Conservation (phyloP, 108 stramenopile species). For the Fragilariopsis cylindrus region DNA sequence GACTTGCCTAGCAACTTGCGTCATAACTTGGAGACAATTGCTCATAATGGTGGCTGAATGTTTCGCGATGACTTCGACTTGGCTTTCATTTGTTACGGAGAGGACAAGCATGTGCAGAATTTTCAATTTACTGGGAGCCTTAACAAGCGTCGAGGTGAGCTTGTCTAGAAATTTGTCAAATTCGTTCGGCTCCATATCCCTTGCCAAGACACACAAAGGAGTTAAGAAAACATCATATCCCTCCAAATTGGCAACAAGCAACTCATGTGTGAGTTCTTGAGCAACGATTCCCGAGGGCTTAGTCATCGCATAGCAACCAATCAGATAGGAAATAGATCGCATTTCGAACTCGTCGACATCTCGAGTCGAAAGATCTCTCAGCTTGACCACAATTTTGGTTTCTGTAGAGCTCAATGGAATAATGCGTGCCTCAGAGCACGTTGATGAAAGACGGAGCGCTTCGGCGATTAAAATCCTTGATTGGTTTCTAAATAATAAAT, state of each 20-base stretch:
- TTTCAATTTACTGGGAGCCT: constrained; percentile 1
- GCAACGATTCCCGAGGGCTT: constrained; percentile 10
- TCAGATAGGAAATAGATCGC: constrained; percentile 12
- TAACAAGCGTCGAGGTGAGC: not conserved
- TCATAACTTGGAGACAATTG: constrained; percentile 3
- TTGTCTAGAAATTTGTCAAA: constrained; percentile 14
- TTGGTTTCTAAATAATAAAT: not conserved
- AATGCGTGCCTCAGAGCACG: not conserved
- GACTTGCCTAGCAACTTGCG: not conserved
- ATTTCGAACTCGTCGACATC: not conserved
- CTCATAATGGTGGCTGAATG: not conserved
- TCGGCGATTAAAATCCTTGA: constrained; percentile 12
- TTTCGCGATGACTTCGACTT: constrained; percentile 9
- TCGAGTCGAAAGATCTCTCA: not conserved
- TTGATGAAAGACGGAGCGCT: constrained; percentile 5
- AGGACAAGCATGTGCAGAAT: not conserved
- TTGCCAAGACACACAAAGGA: constrained; percentile 21
- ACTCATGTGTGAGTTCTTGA: not conserved
- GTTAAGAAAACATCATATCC: constrained; percentile 4
- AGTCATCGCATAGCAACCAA: constrained; percentile 17
- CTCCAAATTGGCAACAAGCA: constrained; percentile 7
- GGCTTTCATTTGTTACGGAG: not conserved
- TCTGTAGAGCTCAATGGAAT: not conserved
- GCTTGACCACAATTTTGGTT: constrained; percentile 1
- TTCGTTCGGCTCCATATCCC: constrained; percentile 12